Percentiles rank a stretch among this genome's conserved stretches.
Evolutionary conservation across 495 filamentous ascomycete genomes (phyloP).

Genomic region (Tetracladium setigerum): DNA sequence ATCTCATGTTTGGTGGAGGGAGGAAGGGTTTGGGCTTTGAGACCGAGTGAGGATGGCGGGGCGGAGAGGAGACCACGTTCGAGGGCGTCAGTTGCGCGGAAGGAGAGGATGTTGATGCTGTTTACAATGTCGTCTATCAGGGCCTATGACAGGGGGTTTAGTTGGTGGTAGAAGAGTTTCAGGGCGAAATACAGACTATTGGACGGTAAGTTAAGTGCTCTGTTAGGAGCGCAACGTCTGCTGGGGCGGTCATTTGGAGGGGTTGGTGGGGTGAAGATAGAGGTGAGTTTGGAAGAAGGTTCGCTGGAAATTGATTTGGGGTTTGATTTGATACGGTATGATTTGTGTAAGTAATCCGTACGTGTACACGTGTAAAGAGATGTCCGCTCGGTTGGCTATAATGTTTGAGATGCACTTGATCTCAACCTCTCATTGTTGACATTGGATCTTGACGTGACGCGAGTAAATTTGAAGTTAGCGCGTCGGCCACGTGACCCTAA

Average conservation of each 20-base stretch:
- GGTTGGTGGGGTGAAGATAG: background rate
- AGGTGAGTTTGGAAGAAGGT: too few relatives aligned
- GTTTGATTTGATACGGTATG: too few relatives aligned
- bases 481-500: too few relatives aligned
- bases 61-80: conserved; percentile 70
- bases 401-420: too few relatives aligned
- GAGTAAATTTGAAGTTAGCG: too few relatives aligned
- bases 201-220: conserved; percentile 96
- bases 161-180: background rate
- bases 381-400: too few relatives aligned
- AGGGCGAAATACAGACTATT: conserved; percentile 50
- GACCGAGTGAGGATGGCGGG: conserved; percentile 69
- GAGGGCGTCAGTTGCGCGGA: conserved; percentile 73
- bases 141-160: conserved; percentile 42
- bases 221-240: conserved; percentile 72
- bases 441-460: too few relatives aligned
- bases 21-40: conserved; percentile 43
- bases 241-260: conserved; percentile 12
- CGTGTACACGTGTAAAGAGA: too few relatives aligned
- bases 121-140: conserved; percentile 98
- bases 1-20: conserved; percentile 66
- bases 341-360: too few relatives aligned
- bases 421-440: too few relatives aligned
- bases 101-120: conserved; percentile 82
- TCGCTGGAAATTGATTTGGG: too few relatives aligned